Conservation (phyloP, 805 yeast genomes). For the Cyberlindnera xishuangbannaensis region DNA sequence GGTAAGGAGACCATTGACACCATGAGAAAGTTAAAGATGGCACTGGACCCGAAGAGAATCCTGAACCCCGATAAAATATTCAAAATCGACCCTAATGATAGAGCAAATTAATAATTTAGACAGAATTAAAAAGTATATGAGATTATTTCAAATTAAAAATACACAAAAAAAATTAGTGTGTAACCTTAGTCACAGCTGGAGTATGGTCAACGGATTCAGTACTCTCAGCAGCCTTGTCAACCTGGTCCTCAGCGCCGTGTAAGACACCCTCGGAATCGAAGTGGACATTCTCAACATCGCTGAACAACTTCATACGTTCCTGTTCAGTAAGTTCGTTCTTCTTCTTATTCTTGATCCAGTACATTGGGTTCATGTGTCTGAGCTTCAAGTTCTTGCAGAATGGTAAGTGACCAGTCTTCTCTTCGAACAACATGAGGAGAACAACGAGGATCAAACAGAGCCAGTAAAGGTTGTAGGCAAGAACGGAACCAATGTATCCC, state of each 20-base stretch:
- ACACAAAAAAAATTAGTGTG: background rate
- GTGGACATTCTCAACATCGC: conserved; percentile 32
- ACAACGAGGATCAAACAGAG: conserved; percentile 51
- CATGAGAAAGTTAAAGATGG: conserved; percentile 68
- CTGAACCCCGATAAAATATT: conserved; percentile 79
- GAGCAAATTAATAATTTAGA: conserved; percentile 10
- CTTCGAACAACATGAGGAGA: conserved; percentile 69
- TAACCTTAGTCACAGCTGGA: background rate
- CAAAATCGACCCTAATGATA: conserved; percentile 52
- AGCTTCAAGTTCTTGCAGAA: conserved; percentile 45
- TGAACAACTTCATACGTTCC: conserved; percentile 50
- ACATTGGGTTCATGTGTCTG: conserved; percentile 63
- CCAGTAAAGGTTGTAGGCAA: conserved; percentile 91
- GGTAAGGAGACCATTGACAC: conserved; percentile 60
- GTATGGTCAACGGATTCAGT: background rate
- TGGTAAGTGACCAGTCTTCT: conserved; percentile 78
- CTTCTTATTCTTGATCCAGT: conserved; percentile 64
- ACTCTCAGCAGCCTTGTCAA: background rate
- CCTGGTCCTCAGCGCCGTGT: conserved; percentile 4
- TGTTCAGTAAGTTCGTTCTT: conserved; percentile 46
- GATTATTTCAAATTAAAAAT: too few species aligned
- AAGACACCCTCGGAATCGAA: conserved; percentile 33
- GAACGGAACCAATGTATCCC: conserved; percentile 88
- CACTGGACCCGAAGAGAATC: conserved; percentile 67
- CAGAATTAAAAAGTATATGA: background rate